These are phyloP conservation scores for Colletotrichum sp. DNA, from an alignment of 2,329 filamentous ascomycete species.

Conservation along the genomic window DNA sequence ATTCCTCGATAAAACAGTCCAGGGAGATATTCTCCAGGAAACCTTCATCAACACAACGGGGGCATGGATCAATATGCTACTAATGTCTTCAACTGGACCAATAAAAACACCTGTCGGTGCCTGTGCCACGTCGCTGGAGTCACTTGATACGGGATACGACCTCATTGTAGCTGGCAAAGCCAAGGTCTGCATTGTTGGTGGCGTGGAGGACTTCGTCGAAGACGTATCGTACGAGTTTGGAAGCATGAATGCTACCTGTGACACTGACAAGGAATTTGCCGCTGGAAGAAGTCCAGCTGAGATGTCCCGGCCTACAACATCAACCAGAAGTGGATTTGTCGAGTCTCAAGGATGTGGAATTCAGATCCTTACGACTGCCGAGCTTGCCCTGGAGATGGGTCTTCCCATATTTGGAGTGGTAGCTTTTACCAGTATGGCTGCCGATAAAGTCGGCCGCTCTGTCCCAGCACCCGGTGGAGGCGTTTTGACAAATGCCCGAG, in stretches of 20 bases:
- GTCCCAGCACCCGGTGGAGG: constrained; percentile 43
- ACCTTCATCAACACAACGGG: constrained; percentile 37
- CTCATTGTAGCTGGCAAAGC: constrained; percentile 32
- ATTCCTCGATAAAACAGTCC: constrained; percentile 32
- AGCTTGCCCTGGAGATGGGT: constrained; percentile 38
- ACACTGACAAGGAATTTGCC: constrained; percentile 31
- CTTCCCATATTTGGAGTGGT: constrained; percentile 39
- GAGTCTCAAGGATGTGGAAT: constrained; percentile 39
- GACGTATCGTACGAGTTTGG: constrained; percentile 35
- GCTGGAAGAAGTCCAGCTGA: constrained; percentile 34
- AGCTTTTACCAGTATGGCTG: constrained; percentile 34
- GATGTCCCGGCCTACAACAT: constrained; percentile 38
- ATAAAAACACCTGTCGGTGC: constrained; percentile 39
- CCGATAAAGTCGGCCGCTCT: constrained; percentile 38
- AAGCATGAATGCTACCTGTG: constrained; percentile 40
- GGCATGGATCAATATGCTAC: constrained; percentile 48
- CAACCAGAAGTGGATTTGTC: constrained; percentile 38
- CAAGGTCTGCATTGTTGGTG: constrained; percentile 37
- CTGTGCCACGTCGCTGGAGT: constrained; percentile 42
- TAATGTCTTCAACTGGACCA: constrained; percentile 38
- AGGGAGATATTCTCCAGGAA: constrained; percentile 39
- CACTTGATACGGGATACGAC: constrained; percentile 38
- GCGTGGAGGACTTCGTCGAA: constrained; percentile 35
- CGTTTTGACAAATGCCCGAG: constrained; percentile 44
- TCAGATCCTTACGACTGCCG: constrained; percentile 36